These are phyloP conservation scores for Fusarium piperis DNA, from an alignment of 2,329 filamentous ascomycete genomes.

Conservation along the genomic window DNA sequence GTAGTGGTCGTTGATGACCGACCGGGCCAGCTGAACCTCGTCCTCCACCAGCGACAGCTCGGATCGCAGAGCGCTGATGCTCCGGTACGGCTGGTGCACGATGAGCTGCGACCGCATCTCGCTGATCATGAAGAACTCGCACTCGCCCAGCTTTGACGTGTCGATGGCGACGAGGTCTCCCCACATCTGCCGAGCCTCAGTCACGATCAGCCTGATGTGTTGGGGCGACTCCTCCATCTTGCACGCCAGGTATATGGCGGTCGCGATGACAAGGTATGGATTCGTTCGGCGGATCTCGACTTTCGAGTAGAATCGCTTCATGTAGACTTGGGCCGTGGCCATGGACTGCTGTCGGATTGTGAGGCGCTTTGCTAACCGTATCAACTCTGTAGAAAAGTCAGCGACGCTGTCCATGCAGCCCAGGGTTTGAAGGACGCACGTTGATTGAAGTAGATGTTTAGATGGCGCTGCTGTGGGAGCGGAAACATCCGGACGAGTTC, in stretches of 20 bases:
- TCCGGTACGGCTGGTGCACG: constrained; percentile 89
- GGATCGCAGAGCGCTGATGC: constrained; percentile 74
- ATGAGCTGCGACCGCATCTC: constrained; percentile 92
- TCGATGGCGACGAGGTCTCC: constrained; percentile 80
- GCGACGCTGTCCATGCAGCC: neutral
- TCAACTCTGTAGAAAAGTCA: constrained; percentile 67
- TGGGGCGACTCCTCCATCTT: constrained; percentile 99
- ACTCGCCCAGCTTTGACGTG: constrained; percentile 87
- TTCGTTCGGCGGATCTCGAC: constrained; percentile 94
- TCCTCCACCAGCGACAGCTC: constrained; percentile 79
- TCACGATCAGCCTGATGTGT: constrained; percentile 90
- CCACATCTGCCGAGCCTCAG: constrained; percentile 87
- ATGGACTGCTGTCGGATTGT: constrained; percentile 89
- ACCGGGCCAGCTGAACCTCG: constrained; percentile 80
- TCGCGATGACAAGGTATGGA: constrained; percentile 91
- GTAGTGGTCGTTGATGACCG: constrained; percentile 90
- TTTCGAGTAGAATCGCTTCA: constrained; percentile 91
- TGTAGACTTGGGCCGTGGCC: constrained; percentile 92
- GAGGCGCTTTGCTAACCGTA: constrained; percentile 84
- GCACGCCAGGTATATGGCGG: constrained; percentile 92
- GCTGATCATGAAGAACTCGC: constrained; percentile 91
- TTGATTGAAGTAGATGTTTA: constrained; percentile 92
- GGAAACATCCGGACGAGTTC: constrained; percentile 81
- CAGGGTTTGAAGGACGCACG: constrained; percentile 63
- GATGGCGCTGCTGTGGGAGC: constrained; percentile 80